phyloP scores from a whole-genome alignment of 208 protist species.

The Angomonas ambiguus region DNA sequence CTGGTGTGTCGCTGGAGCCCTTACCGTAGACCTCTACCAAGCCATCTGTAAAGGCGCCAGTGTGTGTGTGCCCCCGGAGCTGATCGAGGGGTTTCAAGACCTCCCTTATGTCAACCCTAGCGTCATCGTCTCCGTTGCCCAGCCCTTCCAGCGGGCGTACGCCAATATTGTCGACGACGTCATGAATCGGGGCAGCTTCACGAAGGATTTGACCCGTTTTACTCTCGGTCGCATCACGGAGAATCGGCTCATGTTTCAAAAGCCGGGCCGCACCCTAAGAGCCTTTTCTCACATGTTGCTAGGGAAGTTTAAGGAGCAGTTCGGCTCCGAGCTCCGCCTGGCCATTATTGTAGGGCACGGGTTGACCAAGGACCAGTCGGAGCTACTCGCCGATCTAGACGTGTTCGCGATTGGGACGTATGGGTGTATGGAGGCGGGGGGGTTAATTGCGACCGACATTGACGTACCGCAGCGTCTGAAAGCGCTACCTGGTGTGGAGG shows the following conservation, averaged over 20 bases:
- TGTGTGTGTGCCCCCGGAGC: slow-evolving; percentile 82
- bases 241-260: slow-evolving; percentile 84
- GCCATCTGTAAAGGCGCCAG: slow-evolving; percentile 82
- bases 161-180: slow-evolving; percentile 88
- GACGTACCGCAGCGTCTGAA: slow-evolving; percentile 88
- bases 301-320: slow-evolving; percentile 88
- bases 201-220: slow-evolving; percentile 78
- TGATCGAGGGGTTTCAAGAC: slow-evolving; percentile 87
- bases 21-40: slow-evolving; percentile 83
- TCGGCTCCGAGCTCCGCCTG: slow-evolving; percentile 79
- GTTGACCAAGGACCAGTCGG: slow-evolving; percentile 79
- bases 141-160: slow-evolving; percentile 84
- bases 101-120: slow-evolving; percentile 80
- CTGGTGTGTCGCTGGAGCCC: slow-evolving; percentile 81
- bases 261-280: slow-evolving; percentile 67
- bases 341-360: slow-evolving; percentile 80
- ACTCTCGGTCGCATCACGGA: slow-evolving; percentile 84
- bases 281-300: slow-evolving; percentile 68
- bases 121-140: slow-evolving; percentile 78
- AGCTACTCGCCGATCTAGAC: slow-evolving; percentile 87
- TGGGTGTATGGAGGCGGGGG: slow-evolving; percentile 85
- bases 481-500: slow-evolving; percentile 81
- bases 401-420: slow-evolving; percentile 89
- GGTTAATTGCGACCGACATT: slow-evolving; percentile 83
- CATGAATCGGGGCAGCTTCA: slow-evolving; percentile 72